A percentile compares a stretch with the other conserved stretches of the same genome.
Conservation (phyloP, 192 early-diverging fungal genomes). For the Spinellus fusiger region DNA sequence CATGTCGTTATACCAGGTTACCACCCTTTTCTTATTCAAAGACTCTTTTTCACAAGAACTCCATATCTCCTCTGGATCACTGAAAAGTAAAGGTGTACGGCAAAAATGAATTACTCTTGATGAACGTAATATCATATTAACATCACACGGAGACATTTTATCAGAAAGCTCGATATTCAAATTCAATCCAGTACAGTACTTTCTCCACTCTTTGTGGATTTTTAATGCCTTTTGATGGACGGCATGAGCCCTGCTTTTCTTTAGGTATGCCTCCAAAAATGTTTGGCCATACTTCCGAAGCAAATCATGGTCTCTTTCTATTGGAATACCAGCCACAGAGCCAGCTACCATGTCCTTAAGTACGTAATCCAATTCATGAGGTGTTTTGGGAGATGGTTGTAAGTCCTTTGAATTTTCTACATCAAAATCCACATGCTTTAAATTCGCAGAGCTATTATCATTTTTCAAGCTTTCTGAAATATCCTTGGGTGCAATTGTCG, state of each 20-base stretch:
- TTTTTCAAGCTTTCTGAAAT: background rate
- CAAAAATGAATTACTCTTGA: slow-evolving; percentile 51
- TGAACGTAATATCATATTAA: slow-evolving; percentile 43
- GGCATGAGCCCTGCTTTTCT: slow-evolving; percentile 36
- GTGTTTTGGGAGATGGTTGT: background rate
- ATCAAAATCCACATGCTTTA: too few species aligned
- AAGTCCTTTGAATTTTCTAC: background rate
- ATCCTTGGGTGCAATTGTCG: background rate
- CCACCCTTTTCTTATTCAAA: background rate
- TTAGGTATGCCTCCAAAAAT: slow-evolving; percentile 45
- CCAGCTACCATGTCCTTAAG: slow-evolving; percentile 13
- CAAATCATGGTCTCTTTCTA: slow-evolving; percentile 28
- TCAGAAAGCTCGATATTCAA: slow-evolving; percentile 14
- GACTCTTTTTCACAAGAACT: background rate
- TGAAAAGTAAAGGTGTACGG: slow-evolving; percentile 42
- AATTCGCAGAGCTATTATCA: background rate
- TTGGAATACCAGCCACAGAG: slow-evolving; percentile 4
- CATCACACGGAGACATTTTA: slow-evolving; percentile 35
- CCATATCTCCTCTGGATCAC: slow-evolving; percentile 18
- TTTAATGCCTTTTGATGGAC: slow-evolving; percentile 46
- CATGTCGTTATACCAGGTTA: slow-evolving; percentile 38
- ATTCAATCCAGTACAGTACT: slow-evolving; percentile 30
- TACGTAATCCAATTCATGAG: slow-evolving; percentile 10
- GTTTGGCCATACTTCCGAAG: slow-evolving; percentile 44
- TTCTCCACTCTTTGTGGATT: slow-evolving; percentile 46